Evolutionary conservation across 495 filamentous ascomycete genomes (phyloP), one percentile per base, ranked within the genome.

Genomic region (Tuber brumale): DNA sequence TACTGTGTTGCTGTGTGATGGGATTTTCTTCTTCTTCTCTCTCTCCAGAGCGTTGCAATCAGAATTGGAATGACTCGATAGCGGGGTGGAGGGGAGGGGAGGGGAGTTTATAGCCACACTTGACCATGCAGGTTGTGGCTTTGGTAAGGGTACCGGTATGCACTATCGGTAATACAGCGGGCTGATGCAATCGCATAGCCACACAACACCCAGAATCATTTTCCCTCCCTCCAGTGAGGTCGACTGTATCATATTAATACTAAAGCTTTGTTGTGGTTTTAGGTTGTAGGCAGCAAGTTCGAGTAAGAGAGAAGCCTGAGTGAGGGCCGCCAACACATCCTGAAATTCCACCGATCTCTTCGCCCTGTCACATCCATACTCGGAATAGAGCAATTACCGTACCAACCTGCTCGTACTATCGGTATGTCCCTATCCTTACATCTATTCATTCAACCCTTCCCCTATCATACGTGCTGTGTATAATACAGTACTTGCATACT

Each of bases 71-170:
- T 77, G 76, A 79, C 72, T 79, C 37, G 76, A 80, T 79, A 66
- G 78, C 78, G 78, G 78, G 78, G 78, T 78, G 77, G 78, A 80
- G 77, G 78, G 78, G 78, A n/a, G n/a, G n/a, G n/a, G 57, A 31
- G 57, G 57, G 57, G 57, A 61, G 57, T 61, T 27, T 2, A 61
- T 14, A 66, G 27, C 57, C 27, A 66, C 27, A 35, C 27, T 35
- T 35, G 9, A 19, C 14, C 12, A 14, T 10, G 18, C n/a, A n/a
- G n/a, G n/a, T n/a, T 66, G 57, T 18, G 57, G 57, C 27, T 35
- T 35, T 66, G 57, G n/a, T 66, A 66, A 9, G n/a, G 1, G 7
- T 61, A 61, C 57, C 1, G 48, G 48, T n/a, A n/a, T n/a, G 37
- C 1, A 39, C 2, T 39, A 39, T 39, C n/a, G n/a, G n/a, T n/a